Conservation (phyloP, 345 rosid genomes). For the Gossypium australe region DNA sequence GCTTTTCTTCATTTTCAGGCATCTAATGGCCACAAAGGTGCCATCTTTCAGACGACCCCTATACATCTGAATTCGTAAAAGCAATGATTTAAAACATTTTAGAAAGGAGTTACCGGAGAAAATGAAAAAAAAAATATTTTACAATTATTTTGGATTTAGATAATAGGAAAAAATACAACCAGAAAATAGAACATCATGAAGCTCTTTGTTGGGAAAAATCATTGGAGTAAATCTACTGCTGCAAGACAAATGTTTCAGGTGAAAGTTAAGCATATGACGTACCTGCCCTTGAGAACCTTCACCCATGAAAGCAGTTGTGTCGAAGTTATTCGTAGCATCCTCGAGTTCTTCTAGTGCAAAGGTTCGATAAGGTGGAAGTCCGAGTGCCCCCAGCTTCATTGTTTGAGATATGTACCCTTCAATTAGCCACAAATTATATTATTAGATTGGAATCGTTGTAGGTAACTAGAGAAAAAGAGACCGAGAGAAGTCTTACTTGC, state of each 20-base stretch:
- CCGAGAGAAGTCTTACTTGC: constrained; percentile 58
- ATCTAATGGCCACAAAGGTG: constrained; percentile 69
- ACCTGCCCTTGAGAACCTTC: constrained; percentile 95
- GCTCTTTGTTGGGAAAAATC: neutral
- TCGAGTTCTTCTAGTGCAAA: constrained; percentile 86
- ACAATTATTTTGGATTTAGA: neutral
- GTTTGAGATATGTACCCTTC: constrained; percentile 89
- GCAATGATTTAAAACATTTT: neutral
- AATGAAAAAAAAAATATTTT: too few relatives aligned
- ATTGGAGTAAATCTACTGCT: neutral
- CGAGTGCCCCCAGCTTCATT: constrained; percentile 82
- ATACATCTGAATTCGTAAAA: constrained; percentile 60
- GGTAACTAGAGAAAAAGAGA: neutral
- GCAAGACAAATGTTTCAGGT: neutral
- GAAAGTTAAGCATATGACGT: neutral
- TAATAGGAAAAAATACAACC: neutral
- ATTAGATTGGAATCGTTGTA: neutral
- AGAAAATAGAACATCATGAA: neutral
- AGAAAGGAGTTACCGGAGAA: neutral
- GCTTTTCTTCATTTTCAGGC: constrained; percentile 76
- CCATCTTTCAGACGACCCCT: constrained; percentile 75
- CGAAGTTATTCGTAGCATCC: constrained; percentile 76
- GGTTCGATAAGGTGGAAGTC: constrained; percentile 77
- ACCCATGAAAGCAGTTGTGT: constrained; percentile 85
- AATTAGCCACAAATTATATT: constrained; percentile 15